Evolutionary conservation across 1,139 yeast genomes (phyloP).

Genomic region (Debaryomycetaceae sp.): DNA sequence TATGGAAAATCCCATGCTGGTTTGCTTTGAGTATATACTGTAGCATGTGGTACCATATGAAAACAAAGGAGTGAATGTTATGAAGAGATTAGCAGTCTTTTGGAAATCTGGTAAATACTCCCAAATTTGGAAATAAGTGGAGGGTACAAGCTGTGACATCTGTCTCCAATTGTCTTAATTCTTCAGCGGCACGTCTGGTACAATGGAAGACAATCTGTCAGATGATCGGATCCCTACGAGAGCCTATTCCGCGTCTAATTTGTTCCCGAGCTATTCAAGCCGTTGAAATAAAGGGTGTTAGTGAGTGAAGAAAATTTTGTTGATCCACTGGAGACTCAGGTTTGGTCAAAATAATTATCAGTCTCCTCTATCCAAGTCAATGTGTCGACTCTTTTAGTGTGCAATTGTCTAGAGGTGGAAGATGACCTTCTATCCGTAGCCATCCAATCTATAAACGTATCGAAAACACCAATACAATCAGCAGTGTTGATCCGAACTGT

Average conservation of each 20-base stretch:
- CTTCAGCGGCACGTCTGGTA: too few relatives aligned
- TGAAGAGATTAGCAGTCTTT: slow-evolving; percentile 38
- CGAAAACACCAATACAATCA: neutral
- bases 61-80: slow-evolving; percentile 74
- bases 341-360: too few relatives aligned
- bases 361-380: too few relatives aligned
- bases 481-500: neutral
- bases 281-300: neutral
- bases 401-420: neutral
- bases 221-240: neutral
- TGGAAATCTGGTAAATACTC: slow-evolving; percentile 47
- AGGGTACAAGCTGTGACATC: slow-evolving; percentile 16
- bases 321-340: neutral
- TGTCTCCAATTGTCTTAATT: neutral
- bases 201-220: neutral
- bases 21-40: slow-evolving; percentile 57
- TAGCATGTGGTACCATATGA: slow-evolving; percentile 83
- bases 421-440: neutral
- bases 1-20: slow-evolving; percentile 76
- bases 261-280: neutral
- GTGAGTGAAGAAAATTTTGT: neutral
- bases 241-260: too few relatives aligned
- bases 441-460: neutral
- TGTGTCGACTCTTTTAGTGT: neutral
- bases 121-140: slow-evolving; percentile 21